Conservation (phyloP, 169 alveolate species). For the Eimeria zaria region DNA sequence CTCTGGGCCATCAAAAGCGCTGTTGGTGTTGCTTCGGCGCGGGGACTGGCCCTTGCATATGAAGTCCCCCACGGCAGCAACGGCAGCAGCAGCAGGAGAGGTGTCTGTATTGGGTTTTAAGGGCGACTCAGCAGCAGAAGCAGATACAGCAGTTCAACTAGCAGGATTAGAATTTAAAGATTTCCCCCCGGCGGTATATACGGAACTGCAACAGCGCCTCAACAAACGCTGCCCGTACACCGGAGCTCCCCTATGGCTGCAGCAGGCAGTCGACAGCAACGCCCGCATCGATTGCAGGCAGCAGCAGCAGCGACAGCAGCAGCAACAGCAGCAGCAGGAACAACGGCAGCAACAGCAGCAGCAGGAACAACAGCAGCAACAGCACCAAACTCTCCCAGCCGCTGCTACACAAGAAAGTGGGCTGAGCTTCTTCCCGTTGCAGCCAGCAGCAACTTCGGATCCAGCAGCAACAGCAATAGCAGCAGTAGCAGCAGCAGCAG, state of each 20-base stretch:
- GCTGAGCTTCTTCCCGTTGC: constrained; percentile 24
- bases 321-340: neutral
- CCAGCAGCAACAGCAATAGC: constrained; percentile 3
- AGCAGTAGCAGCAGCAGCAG: constrained; percentile 32
- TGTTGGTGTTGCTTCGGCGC: constrained; percentile 44
- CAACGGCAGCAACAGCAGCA: neutral
- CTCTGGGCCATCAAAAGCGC: neutral
- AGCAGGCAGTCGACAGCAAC: constrained; percentile 34
- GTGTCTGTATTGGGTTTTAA: neutral
- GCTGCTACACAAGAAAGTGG: neutral
- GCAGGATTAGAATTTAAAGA: constrained; percentile 11
- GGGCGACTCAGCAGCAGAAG: constrained; percentile 59
- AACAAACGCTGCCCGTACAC: constrained; percentile 19
- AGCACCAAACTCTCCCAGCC: neutral
- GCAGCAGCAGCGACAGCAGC: constrained; percentile 37
- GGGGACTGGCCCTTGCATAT: constrained; percentile 54
- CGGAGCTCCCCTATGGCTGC: constrained; percentile 73
- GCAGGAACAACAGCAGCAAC: constrained; percentile 19
- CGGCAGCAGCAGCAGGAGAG: neutral
- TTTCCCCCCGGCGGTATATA: constrained; percentile 28
- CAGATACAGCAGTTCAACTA: constrained; percentile 33
- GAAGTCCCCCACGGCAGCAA: constrained; percentile 10
- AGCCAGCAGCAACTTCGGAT: neutral
- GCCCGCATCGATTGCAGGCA: constrained; percentile 57
- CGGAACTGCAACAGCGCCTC: constrained; percentile 22